Conservation (phyloP, 768 basidiomycete genomes). For the Collybiopsis luxurians region DNA sequence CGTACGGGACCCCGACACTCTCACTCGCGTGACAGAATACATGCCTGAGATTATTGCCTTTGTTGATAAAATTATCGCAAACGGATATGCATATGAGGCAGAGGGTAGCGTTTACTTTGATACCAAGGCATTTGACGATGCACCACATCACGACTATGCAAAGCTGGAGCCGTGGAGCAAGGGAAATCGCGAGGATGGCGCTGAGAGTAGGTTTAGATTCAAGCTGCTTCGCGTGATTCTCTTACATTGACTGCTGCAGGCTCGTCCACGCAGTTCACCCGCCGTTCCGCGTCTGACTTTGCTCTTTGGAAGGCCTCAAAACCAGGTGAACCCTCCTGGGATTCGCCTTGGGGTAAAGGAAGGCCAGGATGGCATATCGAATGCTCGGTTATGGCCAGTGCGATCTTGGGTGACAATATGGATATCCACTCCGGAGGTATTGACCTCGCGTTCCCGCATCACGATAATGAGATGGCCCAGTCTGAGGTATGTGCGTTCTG, state of each 20-base stretch:
- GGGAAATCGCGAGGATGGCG: conserved; percentile 90
- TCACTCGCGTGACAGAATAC: conserved; percentile 96
- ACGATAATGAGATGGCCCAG: conserved; percentile 98
- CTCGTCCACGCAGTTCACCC: conserved; percentile 48
- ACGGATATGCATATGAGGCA: conserved; percentile 73
- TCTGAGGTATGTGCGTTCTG: conserved; percentile 63
- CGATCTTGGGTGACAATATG: conserved; percentile 85
- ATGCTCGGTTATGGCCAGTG: conserved; percentile 97
- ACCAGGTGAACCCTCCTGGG: conserved; percentile 95
- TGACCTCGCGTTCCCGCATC: conserved; percentile 98
- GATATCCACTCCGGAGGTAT: conserved; percentile 98
- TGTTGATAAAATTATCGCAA: conserved; percentile 79
- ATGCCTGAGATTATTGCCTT: conserved; percentile 93
- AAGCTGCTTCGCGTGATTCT: background rate
- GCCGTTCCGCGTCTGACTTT: conserved; percentile 88
- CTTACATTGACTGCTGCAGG: conserved; percentile 45
- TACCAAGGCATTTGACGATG: conserved; percentile 75
- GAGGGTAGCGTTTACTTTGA: conserved; percentile 92
- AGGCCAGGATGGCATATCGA: conserved; percentile 99
- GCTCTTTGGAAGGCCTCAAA: conserved; percentile 98
- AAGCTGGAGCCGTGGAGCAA: conserved; percentile 97
- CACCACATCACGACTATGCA: conserved; percentile 80
- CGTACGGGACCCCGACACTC: conserved; percentile 82
- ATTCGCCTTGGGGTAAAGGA: conserved; percentile 94
- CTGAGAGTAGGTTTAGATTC: conserved; percentile 62